phyloP scores from a whole-genome alignment of 257 asterid species.

The Handroanthus guayacan region DNA sequence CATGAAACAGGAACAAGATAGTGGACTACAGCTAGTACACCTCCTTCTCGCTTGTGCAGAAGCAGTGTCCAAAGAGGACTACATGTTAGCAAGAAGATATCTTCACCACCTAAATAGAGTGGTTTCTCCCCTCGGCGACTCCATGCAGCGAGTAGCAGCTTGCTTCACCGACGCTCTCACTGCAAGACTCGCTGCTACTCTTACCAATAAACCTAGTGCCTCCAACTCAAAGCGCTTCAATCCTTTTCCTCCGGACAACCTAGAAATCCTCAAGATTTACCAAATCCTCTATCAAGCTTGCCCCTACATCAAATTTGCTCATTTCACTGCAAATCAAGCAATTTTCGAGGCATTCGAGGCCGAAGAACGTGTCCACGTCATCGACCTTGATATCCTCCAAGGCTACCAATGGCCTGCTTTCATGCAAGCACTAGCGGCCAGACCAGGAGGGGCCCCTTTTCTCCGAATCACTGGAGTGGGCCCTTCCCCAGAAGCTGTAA shows the following conservation, averaged over 20 bases:
- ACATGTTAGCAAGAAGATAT: constrained; percentile 77
- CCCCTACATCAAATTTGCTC: constrained; percentile 85
- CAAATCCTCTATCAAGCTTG: constrained; percentile 92
- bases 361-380: constrained; percentile 76
- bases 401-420: constrained; percentile 97
- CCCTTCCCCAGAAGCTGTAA: constrained; percentile 60
- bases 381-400: constrained; percentile 85
- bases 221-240: constrained; percentile 56
- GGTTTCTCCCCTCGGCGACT: constrained; percentile 75
- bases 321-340: constrained; percentile 89
- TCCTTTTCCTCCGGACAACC: constrained; percentile 73
- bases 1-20: constrained; percentile 60
- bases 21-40: constrained; percentile 84
- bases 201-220: constrained; percentile 62
- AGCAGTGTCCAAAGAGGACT: constrained; percentile 85
- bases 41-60: constrained; percentile 86
- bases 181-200: constrained; percentile 70
- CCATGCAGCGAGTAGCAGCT: constrained; percentile 89
- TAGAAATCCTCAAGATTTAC: constrained; percentile 81
- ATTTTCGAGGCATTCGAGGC: constrained; percentile 84
- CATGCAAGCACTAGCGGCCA: constrained; percentile 87
- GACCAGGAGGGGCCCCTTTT: constrained; percentile 86
- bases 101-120: constrained; percentile 76
- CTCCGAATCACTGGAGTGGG: constrained; percentile 86
- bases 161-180: constrained; percentile 79